A percentile compares a stretch with the other conserved stretches of the same genome.
Conservation (phyloP, 2,329 filamentous ascomycete genomes). For the Hawksworthiomyces lignivorus region DNA sequence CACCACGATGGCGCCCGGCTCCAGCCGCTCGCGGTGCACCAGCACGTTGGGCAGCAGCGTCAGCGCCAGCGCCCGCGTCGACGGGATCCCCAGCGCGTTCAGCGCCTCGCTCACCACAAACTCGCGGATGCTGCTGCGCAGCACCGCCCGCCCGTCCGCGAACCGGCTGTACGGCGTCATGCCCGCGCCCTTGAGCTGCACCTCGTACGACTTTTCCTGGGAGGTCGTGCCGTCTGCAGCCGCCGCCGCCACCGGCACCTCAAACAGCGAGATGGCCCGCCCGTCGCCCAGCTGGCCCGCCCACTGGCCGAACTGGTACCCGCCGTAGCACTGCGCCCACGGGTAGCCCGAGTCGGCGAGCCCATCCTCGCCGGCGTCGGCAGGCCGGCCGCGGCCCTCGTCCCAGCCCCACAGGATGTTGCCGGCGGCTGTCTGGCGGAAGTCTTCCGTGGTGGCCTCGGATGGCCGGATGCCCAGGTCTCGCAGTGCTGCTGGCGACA, state of each 20-base stretch:
- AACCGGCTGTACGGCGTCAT: conserved; percentile 93
- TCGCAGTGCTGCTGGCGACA: conserved; percentile 69
- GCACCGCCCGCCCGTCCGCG: conserved; percentile 88
- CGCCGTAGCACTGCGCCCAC: conserved; percentile 98
- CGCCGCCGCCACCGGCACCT: conserved; percentile 56
- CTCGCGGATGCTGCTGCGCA: conserved; percentile 87
- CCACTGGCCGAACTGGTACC: conserved; percentile 76
- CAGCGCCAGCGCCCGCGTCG: conserved; percentile 77
- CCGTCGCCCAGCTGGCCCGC: conserved; percentile 94
- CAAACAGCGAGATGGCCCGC: conserved; percentile 88
- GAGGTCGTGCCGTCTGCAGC: conserved; percentile 17
- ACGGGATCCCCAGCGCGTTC: conserved; percentile 76
- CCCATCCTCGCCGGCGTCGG: background rate
- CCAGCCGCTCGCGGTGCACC: conserved; percentile 70
- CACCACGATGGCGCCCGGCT: conserved; percentile 87
- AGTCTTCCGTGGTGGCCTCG: conserved; percentile 65
- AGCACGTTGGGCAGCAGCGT: conserved; percentile 65
- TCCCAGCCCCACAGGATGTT: conserved; percentile 78
- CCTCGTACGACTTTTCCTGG: conserved; percentile 59
- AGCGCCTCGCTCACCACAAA: conserved; percentile 88
- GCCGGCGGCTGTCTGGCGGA: conserved; percentile 70
- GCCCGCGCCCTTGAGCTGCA: conserved; percentile 92
- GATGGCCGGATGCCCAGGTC: conserved; percentile 69
- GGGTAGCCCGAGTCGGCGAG: conserved; percentile 62
- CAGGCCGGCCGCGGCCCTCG: conserved; percentile 34